A percentile compares a stretch with the other conserved stretches of the same genome.
phyloP scores from a whole-genome alignment of 164 flowering plant species.

The Dillenia suffruticosa region DNA sequence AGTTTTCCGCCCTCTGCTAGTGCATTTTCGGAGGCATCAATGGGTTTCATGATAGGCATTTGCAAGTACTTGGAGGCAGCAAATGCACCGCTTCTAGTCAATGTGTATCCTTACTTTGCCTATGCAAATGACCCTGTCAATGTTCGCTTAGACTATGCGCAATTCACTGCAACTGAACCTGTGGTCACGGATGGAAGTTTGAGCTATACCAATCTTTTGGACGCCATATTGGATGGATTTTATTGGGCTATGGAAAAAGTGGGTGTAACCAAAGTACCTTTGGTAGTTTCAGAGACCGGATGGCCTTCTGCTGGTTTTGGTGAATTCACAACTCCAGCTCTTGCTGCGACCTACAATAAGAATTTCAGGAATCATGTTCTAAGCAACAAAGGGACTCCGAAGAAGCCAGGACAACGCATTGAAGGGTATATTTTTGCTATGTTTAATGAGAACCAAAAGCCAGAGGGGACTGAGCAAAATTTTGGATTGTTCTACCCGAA shows the following conservation, averaged over 20 bases:
- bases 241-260: conserved; percentile 11
- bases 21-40: background rate
- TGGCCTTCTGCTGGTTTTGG: conserved; percentile 13
- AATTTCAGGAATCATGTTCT: background rate
- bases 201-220: conserved; percentile 10
- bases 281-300: conserved; percentile 13
- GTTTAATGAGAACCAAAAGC: conserved; percentile 10
- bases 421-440: conserved; percentile 14
- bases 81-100: background rate
- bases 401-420: background rate
- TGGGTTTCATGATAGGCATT: background rate
- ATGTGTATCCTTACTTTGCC: conserved; percentile 1
- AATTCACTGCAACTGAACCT: background rate
- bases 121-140: background rate
- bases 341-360: conserved; percentile 4
- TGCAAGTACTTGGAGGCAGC: background rate
- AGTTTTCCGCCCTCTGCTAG: background rate
- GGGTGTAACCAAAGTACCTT: background rate
- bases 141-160: background rate
- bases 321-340: background rate
- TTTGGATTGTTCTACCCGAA: conserved; percentile 13
- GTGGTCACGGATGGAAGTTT: background rate
- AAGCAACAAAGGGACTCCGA: background rate
- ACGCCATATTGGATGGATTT: conserved; percentile 9
- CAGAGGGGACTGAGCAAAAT: conserved; percentile 2